These are phyloP conservation scores for Theileria parva DNA, from an alignment of 169 alveolate species.

Conservation along the genomic window DNA sequence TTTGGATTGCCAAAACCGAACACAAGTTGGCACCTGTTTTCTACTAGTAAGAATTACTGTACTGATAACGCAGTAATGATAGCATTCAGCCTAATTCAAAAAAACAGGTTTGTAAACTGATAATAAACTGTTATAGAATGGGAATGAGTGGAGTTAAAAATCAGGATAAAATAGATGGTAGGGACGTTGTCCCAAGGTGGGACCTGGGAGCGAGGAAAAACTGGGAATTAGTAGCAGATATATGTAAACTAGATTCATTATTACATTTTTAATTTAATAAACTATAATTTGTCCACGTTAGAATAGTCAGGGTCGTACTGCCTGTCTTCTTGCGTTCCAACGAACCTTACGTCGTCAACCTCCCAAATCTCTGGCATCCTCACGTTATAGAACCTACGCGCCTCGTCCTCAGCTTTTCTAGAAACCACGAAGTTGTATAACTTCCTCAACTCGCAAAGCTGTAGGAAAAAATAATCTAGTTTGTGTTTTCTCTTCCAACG, in stretches of 20 bases:
- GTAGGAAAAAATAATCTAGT: slow-evolving; percentile 48
- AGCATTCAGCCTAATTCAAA: slow-evolving; percentile 58
- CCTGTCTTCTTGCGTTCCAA: slow-evolving; percentile 57
- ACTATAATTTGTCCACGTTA: not conserved
- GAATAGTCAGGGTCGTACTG: slow-evolving; percentile 33
- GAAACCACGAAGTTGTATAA: slow-evolving; percentile 45
- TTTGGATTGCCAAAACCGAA: no score
- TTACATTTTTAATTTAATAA: not conserved
- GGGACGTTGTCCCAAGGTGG: slow-evolving; percentile 58
- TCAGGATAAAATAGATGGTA: slow-evolving; percentile 16
- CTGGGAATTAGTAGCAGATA: slow-evolving; percentile 61
- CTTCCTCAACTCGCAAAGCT: slow-evolving; percentile 61
- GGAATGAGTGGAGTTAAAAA: not conserved
- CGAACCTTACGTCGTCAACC: slow-evolving; percentile 55
- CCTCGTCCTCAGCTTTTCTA: slow-evolving; percentile 64
- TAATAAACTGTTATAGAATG: slow-evolving; percentile 7
- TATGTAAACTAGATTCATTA: slow-evolving; percentile 46
- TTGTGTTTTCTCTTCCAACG: slow-evolving; percentile 48
- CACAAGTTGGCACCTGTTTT: slow-evolving; percentile 44
- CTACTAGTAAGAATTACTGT: slow-evolving; percentile 42
- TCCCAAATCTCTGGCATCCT: slow-evolving; percentile 34
- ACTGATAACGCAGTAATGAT: slow-evolving; percentile 68
- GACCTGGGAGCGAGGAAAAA: slow-evolving; percentile 37
- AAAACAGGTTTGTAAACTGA: slow-evolving; percentile 31
- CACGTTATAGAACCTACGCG: slow-evolving; percentile 42